These are phyloP conservation scores for Agaricus blazei DNA, from an alignment of 768 basidiomycete genomes.

Conservation along the genomic window DNA sequence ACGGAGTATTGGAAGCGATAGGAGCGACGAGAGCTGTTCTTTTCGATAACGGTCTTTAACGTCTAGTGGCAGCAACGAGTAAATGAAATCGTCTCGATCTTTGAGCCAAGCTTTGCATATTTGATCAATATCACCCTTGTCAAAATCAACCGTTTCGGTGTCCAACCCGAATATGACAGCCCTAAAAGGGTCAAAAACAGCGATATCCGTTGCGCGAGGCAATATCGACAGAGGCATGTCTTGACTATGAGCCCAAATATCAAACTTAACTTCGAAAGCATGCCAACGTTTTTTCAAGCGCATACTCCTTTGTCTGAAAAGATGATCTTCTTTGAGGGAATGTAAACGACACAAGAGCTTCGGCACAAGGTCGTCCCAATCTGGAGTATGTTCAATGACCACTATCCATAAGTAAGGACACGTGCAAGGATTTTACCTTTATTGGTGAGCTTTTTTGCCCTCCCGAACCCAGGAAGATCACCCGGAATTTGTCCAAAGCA, in stretches of 20 bases:
- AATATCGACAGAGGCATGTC: not conserved
- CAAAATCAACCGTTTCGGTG: not conserved
- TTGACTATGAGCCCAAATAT: not conserved
- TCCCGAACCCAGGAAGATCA: not conserved
- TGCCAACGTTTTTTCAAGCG: not conserved
- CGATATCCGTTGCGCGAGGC: not conserved
- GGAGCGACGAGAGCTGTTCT: not conserved
- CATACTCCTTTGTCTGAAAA: not conserved
- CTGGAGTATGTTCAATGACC: not conserved
- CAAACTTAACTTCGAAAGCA: not conserved
- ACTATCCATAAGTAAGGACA: not conserved
- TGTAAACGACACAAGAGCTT: not conserved
- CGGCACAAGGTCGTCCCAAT: not conserved
- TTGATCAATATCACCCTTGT: not conserved
- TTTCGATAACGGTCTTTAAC: not conserved
- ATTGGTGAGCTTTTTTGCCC: not conserved
- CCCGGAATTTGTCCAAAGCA: not conserved
- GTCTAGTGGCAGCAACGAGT: not conserved
- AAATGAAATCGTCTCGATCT: not conserved
- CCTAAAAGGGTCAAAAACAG: slow-evolving; percentile 1
- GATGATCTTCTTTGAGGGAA: not conserved
- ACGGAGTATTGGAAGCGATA: not conserved
- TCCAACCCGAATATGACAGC: not conserved
- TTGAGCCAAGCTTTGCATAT: not conserved
- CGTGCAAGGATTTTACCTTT: not conserved